Base-by-base conservation (phyloP, 1,139 yeast genomes). In the Wickerhamomyces sp. region DNA sequence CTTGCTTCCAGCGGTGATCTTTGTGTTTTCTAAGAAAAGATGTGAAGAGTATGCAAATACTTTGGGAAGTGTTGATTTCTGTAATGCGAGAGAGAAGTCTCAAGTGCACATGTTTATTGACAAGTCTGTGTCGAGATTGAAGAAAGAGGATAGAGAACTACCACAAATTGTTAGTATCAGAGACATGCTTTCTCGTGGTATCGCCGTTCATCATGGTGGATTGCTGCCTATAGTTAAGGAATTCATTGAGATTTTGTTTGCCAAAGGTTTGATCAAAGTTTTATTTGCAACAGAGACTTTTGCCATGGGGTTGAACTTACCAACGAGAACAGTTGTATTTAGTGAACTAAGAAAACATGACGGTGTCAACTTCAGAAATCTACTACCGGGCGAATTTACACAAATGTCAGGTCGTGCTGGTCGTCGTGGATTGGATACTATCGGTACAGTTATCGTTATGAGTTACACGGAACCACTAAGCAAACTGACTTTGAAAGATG, bases 351-450 rank as follows among this genome's bases (percentile, higher is more conserved):
- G 93, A 50, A 91, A 91, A 53, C 95, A 88, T 57, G 98, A 91
- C 57, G 97, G 97, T 28, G 72, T 79, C 31, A 73, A 74, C 0
- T 80, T 86, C 59, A 73, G 99, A 57, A 75, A 81, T 52, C 66
- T 91, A 41, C 68, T 83, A 10, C 96, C 98, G 0, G 98, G 98
- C 30, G 98, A 91, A 57, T 91, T 89, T 57, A 93, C 96, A 1
- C 98, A 91, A 62, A 91, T 93, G 98, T 89, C 97, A 0, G 98
- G 98, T 35, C 76, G 98, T 61, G 98, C 98, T 2, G 98, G 98
- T 46, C 79, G 98, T 64, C 80, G 98, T 70, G 98, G 98, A 30
- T 66, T 91, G 45, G 98, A 91, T 66, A 67, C 78, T 20, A 86
- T 86, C 1, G 98, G 98, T 51, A 89, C 96, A 0, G 98, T 93